Base-by-base conservation (phyloP, 306 rosid genomes). In the Senna siamea region DNA sequence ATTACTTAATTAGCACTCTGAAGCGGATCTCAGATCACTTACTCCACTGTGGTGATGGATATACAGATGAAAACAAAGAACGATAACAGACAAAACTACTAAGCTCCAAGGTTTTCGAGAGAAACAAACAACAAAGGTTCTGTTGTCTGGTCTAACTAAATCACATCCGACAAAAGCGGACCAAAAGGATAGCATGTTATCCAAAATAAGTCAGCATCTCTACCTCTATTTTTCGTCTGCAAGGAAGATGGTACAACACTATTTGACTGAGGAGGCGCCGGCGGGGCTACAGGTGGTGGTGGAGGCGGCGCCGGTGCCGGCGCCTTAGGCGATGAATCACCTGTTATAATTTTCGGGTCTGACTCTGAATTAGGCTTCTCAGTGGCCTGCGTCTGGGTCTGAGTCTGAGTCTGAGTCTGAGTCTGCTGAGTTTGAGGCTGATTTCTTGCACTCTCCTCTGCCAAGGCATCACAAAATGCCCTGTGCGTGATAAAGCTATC, bases 401-500 rank as follows among this genome's bases (percentile, higher is more conserved):
- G 76, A n/a, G n/a, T n/a, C 73, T 35, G 76, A 2, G 75, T 0
- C n/a, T 61, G 74, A 11, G 57, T 57, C 62, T 74, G 70, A 20
- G 61, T 37, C 73, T 35, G 76, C 73, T 35, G 76, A 2, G 75
- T 0, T 44, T 48, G 81, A 38, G 80, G 14, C 18, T 81, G 92
- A 76, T 80, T 80, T 83, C 82, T 85, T 4, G 89, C 84, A 54
- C 87, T 86, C 41, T 93, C 98, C 74, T 85, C 92, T 3, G 97
- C 93, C 79, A 93, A 83, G 18, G 92, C 98, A 80, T 90, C 98
- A 43, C 98, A 93, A 73, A 93, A 93, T 37, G 98, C 97, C 64
- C 98, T 88, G 70, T 93, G 98, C 46, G 98, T 90, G 47, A 93
- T 87, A 72, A 93, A 93, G 81, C 96, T 91, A 74, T 93, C 98